Evolutionary conservation across 2,329 filamentous ascomycete species (phyloP).

Genomic region (Cercospora zeae-maydis): DNA sequence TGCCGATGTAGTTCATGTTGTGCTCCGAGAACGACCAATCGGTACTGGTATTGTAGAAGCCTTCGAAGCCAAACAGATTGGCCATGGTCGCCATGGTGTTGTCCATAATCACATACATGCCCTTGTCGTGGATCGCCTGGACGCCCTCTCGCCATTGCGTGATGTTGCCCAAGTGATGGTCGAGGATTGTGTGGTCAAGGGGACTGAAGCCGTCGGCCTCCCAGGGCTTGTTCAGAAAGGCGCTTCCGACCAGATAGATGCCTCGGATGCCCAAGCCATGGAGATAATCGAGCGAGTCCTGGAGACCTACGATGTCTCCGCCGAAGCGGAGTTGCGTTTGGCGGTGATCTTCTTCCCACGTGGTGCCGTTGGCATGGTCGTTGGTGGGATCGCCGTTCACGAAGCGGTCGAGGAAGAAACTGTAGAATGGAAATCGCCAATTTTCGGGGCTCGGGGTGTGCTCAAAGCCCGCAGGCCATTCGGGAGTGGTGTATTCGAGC

Average conservation of each 20-base stretch:
- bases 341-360: conserved; percentile 58
- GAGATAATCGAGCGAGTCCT: conserved; percentile 61
- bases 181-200: conserved; percentile 58
- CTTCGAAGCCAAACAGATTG: conserved; percentile 61
- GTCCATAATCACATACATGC: conserved; percentile 64
- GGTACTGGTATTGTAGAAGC: conserved; percentile 56
- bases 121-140: conserved; percentile 57
- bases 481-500: conserved; percentile 52
- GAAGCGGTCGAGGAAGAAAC: conserved; percentile 60
- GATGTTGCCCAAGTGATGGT: conserved; percentile 60
- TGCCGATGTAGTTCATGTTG: conserved; percentile 55
- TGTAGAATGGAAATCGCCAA: conserved; percentile 66
- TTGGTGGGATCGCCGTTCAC: conserved; percentile 63
- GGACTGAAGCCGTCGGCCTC: conserved; percentile 58
- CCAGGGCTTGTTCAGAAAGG: conserved; percentile 64
- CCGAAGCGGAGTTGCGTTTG: conserved; percentile 63
- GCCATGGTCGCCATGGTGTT: conserved; percentile 64
- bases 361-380: conserved; percentile 59
- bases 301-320: conserved; percentile 56
- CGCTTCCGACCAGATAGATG: conserved; percentile 61
- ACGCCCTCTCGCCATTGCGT: conserved; percentile 56
- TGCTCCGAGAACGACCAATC: conserved; percentile 57
- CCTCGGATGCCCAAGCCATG: conserved; percentile 61
- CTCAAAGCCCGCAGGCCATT: conserved; percentile 44
- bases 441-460: conserved; percentile 55